Evolutionary conservation across 1,139 yeast species (phyloP).

Genomic region (Torulaspora pretoriensis): DNA sequence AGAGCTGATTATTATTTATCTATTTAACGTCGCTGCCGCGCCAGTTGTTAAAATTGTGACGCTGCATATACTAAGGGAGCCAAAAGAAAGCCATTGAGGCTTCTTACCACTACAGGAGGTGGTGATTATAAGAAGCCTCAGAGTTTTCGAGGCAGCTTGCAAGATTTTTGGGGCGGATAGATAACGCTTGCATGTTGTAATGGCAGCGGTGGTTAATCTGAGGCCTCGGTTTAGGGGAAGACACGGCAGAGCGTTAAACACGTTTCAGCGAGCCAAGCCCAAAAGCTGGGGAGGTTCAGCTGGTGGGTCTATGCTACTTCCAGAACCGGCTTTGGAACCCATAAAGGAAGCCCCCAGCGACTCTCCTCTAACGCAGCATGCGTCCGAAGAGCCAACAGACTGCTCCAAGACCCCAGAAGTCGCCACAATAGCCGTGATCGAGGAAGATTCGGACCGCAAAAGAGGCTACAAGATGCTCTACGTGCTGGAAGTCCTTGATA

Average conservation of each 20-base stretch:
- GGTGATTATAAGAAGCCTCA: neutral
- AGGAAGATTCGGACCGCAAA: neutral
- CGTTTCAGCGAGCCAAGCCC: conserved; percentile 6
- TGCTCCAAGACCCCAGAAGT: neutral
- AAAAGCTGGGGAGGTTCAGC: neutral
- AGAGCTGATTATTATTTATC: neutral
- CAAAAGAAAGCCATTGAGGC: conserved; percentile 3
- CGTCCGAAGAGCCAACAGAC: neutral
- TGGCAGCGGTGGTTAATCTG: conserved; percentile 9
- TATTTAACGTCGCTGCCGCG: conserved; percentile 4
- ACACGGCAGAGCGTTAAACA: conserved; percentile 10
- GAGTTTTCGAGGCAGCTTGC: neutral
- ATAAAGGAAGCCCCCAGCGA: conserved; percentile 11
- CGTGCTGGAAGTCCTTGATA: conserved; percentile 11
- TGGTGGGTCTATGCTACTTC: conserved; percentile 2
- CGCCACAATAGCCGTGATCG: conserved; percentile 2
- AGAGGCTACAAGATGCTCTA: conserved; percentile 8
- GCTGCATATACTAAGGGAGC: neutral
- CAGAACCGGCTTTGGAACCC: conserved; percentile 9
- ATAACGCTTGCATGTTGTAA: neutral
- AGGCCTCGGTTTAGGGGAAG: conserved; percentile 11
- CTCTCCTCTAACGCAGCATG: neutral
- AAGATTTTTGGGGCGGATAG: neutral
- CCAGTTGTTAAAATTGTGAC: conserved; percentile 3
- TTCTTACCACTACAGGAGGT: neutral